phyloP scores from a whole-genome alignment of 441 rosid species.

The Bocquillonia castaneifolia region DNA sequence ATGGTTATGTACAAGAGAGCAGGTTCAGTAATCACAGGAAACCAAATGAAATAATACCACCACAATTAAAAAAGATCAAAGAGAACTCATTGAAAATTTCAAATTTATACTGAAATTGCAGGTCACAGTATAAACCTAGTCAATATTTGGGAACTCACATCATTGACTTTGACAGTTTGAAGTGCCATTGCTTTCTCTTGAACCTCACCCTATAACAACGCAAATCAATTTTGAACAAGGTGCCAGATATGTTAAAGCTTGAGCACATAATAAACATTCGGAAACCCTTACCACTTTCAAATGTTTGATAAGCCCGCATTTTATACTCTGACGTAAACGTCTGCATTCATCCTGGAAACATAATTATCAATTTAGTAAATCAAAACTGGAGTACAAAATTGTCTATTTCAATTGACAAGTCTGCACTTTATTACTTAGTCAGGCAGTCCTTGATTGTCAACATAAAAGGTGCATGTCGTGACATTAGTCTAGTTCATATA shows the following conservation, averaged over 20 bases:
- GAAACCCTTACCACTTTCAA: conserved; percentile 67
- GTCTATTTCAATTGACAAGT: conserved; percentile 8
- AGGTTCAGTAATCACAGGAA: not conserved
- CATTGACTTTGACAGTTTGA: conserved; percentile 85
- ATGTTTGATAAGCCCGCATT: conserved; percentile 78
- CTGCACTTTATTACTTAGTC: not conserved
- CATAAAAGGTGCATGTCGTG: not conserved
- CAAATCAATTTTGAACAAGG: conserved; percentile 19
- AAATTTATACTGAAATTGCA: not conserved
- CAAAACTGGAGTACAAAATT: not conserved
- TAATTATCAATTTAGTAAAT: conserved; percentile 5
- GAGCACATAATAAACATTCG: conserved; percentile 11
- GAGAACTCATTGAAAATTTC: not conserved
- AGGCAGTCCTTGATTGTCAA: not conserved
- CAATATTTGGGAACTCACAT: conserved; percentile 51
- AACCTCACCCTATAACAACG: conserved; percentile 66
- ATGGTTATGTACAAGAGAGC: not conserved
- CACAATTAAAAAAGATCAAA: conserved; percentile 8
- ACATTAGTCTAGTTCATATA: not conserved
- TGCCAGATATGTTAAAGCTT: not conserved
- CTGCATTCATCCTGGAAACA: conserved; percentile 87
- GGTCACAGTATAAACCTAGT: not conserved
- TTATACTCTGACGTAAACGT: conserved; percentile 94
- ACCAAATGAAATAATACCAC: not conserved
- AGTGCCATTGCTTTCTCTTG: conserved; percentile 86